Conservation (phyloP, 352 stramenopile species). For the Phytopythium cucurbitacearum region DNA sequence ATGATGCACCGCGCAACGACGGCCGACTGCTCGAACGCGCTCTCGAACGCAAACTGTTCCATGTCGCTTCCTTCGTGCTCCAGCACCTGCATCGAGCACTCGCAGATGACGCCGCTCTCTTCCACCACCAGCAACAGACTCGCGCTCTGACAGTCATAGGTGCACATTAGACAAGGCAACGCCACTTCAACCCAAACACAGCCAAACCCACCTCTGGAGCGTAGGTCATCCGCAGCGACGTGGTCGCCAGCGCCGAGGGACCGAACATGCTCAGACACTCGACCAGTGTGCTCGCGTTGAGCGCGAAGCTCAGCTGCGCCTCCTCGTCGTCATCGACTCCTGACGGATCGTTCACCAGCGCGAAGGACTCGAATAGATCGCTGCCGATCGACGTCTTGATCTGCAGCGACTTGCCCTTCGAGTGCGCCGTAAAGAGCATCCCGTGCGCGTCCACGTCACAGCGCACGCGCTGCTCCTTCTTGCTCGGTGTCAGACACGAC, state of each 20-base stretch:
- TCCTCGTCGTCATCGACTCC: constrained; percentile 22
- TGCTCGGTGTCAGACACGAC: constrained; percentile 51
- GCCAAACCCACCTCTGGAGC: constrained; percentile 27
- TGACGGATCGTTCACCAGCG: constrained; percentile 20
- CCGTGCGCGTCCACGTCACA: constrained; percentile 66
- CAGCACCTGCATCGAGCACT: constrained; percentile 79
- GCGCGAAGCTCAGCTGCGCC: constrained; percentile 59
- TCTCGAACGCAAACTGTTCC: constrained; percentile 70
- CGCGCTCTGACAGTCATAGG: constrained; percentile 29
- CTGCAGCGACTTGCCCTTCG: constrained; percentile 84
- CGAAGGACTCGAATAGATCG: constrained; percentile 77
- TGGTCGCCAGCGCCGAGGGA: constrained; percentile 50
- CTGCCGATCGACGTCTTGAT: constrained; percentile 76
- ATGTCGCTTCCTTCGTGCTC: constrained; percentile 77
- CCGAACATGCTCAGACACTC: constrained; percentile 85
- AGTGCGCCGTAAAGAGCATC: constrained; percentile 73
- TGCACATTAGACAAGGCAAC: constrained; percentile 5
- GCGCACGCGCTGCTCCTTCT: constrained; percentile 75
- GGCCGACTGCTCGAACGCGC: constrained; percentile 63
- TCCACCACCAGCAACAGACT: constrained; percentile 71
- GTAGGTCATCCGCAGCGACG: constrained; percentile 74
- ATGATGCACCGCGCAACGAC: constrained; percentile 82
- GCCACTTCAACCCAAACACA: background rate
- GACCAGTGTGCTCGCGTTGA: constrained; percentile 67
- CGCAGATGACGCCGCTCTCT: constrained; percentile 79